phyloP scores from a whole-genome alignment of 2,329 filamentous ascomycete genomes.

The Exophiala sideris region DNA sequence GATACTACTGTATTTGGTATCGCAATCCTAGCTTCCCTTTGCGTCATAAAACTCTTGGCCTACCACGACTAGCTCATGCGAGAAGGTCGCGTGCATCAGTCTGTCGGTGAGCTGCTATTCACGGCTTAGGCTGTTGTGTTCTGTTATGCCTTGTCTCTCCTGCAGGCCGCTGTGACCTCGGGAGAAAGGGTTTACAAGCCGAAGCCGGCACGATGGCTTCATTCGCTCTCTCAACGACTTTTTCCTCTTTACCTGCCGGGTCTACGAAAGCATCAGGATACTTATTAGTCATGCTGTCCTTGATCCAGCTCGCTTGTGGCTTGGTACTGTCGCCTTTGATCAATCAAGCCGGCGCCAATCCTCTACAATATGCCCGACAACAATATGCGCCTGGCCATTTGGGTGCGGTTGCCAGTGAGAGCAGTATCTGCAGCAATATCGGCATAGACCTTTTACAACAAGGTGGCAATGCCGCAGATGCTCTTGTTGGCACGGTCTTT shows the following conservation, averaged over 20 bases:
- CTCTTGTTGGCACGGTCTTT: constrained; percentile 68
- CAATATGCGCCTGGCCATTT: constrained; percentile 28
- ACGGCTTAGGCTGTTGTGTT: neutral
- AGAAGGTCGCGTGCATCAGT: no score
- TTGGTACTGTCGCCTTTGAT: constrained; percentile 18
- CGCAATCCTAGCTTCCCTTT: no score
- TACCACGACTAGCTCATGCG: neutral
- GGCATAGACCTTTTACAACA: constrained; percentile 61
- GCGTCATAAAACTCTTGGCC: no score
- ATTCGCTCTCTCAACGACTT: constrained; percentile 1
- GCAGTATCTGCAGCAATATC: constrained; percentile 64
- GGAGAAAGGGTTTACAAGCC: neutral
- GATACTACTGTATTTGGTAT: no score
- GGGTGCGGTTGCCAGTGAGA: constrained; percentile 71
- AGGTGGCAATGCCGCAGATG: constrained; percentile 72
- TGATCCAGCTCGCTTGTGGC: constrained; percentile 18
- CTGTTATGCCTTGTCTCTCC: neutral
- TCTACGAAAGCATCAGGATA: constrained; percentile 1
- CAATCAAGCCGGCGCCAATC: constrained; percentile 20
- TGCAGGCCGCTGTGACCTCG: neutral
- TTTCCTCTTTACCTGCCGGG: constrained; percentile 1
- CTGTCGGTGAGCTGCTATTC: no score
- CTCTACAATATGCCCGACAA: constrained; percentile 10
- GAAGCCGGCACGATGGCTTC: constrained; percentile 11
- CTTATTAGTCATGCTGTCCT: constrained; percentile 16